Evolutionary conservation across 129 eudicot species (phyloP), one percentile per base, ranked within the genome.

Genomic region (Flaveria linearis): DNA sequence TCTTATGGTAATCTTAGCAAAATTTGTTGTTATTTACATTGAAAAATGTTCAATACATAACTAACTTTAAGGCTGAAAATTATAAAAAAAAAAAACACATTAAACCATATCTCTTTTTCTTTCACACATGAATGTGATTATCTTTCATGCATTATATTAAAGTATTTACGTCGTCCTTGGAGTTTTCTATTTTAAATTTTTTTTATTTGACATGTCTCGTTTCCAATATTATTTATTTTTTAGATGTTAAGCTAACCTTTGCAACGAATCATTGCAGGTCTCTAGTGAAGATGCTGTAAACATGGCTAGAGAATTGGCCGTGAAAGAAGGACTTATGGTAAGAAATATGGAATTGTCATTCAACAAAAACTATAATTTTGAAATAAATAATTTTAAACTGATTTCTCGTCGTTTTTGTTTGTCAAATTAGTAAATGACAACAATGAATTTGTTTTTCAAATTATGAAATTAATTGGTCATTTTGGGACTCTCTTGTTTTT

Each of bases 271-370:
- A 33, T 52, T 64, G 36, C 83, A 93, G 99, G 97, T 95, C 69
- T 87, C 96, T 53, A 95, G 99, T 83, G 97, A 95, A 72, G 99
- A 95, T 66, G 88, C 99, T 12, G 92, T 95, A 22, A 89, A 86
- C 52, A 95, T 95, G 99, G 99, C 99, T 2, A 91, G 99, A 78
- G 86, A 95, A 79, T 75, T 95, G 73, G 99, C 99, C 70, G 55
- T 95, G 72, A 91, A 89, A 72, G 99, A 95, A 84, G 99, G 99
- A 46, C 93, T 95, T 46, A 84, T 89, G 96, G 99, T 94, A 91
- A 81, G 16, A 16, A 36, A 56, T 20, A n/a, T 33, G 22, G 20
- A 28, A 16, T 68, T 7, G 45, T 36, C 7, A 39, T 12, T 14
- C 26, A 23, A 58, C 2, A 42, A n/a, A 10, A 39, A 13, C 66